phyloP scores from a whole-genome alignment of 768 basidiomycete species.

The Rhodotorula sphaerocarpa region DNA sequence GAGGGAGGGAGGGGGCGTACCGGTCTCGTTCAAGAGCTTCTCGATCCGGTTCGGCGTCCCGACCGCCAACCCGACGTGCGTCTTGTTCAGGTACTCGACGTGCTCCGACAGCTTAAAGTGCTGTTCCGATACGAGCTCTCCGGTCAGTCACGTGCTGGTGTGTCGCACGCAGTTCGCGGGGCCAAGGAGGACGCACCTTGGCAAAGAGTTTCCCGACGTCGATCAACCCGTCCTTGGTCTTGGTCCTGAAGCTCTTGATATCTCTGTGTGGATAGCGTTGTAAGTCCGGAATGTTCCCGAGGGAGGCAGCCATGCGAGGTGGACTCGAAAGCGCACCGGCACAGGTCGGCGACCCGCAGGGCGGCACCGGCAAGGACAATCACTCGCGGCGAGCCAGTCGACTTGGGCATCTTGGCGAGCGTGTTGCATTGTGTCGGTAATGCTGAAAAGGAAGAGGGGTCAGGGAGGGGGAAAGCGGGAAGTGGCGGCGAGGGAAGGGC shows the following conservation, averaged over 20 bases:
- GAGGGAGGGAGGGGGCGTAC: slow-evolving; percentile 35
- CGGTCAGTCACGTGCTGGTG: no score
- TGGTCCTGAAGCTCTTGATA: slow-evolving; percentile 39
- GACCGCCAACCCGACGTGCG: slow-evolving; percentile 78
- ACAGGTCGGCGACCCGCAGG: slow-evolving; percentile 79
- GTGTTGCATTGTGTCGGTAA: slow-evolving; percentile 61
- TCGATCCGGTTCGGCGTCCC: slow-evolving; percentile 88
- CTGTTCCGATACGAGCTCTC: neutral
- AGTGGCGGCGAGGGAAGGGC: slow-evolving; percentile 38
- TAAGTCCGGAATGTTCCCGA: no score
- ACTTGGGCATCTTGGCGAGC: slow-evolving; percentile 65
- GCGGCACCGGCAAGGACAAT: slow-evolving; percentile 82
- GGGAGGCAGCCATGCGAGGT: neutral
- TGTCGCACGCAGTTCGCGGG: neutral
- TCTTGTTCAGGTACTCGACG: slow-evolving; percentile 67
- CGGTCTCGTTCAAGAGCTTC: slow-evolving; percentile 54
- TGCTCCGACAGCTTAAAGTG: slow-evolving; percentile 88
- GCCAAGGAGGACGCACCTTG: slow-evolving; percentile 44
- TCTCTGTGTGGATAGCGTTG: slow-evolving; percentile 26
- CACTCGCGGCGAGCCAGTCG: slow-evolving; percentile 74
- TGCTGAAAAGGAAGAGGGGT: slow-evolving; percentile 46
- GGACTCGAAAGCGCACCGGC: slow-evolving; percentile 49
- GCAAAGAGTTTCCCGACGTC: slow-evolving; percentile 94
- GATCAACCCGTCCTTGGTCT: slow-evolving; percentile 57
- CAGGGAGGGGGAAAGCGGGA: neutral